These are phyloP conservation scores for Periconia sp. DNA, from an alignment of 2,329 filamentous ascomycete species.

Conservation along the genomic window DNA sequence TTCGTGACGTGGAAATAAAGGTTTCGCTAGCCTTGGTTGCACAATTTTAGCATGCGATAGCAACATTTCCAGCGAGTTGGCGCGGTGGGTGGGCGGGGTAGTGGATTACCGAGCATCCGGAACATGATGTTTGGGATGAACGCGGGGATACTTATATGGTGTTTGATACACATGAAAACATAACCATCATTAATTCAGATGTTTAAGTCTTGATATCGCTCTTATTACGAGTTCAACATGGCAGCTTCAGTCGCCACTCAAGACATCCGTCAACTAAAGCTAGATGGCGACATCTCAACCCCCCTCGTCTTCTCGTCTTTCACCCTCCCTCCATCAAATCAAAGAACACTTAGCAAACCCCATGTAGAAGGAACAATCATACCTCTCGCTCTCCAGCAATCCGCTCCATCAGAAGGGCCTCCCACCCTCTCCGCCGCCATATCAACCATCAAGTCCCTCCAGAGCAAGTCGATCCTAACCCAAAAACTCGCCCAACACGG, in stretches of 20 bases:
- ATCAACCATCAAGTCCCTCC: slow-evolving; percentile 47
- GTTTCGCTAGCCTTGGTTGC: no score
- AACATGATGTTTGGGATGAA: no score
- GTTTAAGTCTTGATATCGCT: no score
- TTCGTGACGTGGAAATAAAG: no score
- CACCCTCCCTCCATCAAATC: slow-evolving; percentile 49
- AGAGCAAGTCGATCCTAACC: slow-evolving; percentile 23
- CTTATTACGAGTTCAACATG: slow-evolving; percentile 10
- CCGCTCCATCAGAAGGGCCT: slow-evolving; percentile 11
- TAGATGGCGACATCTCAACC: slow-evolving; percentile 19
- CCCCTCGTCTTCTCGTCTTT: slow-evolving; percentile 47
- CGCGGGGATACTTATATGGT: no score
- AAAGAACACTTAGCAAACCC: slow-evolving; percentile 48
- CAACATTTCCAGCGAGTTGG: no score
- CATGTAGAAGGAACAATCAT: slow-evolving; percentile 47
- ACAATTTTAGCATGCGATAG: no score
- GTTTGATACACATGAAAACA: no score
- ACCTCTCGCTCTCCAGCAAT: slow-evolving; percentile 50
- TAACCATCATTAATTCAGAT: slow-evolving; percentile 3
- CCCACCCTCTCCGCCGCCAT: slow-evolving; percentile 42
- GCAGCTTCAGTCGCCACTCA: slow-evolving; percentile 11
- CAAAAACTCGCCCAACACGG: slow-evolving; percentile 45
- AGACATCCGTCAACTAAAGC: slow-evolving; percentile 16
- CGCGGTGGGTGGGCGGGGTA: no score
- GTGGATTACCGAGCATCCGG: no score